phyloP scores from a whole-genome alignment of 2,329 filamentous ascomycete species.

The Penicillium glabrum region DNA sequence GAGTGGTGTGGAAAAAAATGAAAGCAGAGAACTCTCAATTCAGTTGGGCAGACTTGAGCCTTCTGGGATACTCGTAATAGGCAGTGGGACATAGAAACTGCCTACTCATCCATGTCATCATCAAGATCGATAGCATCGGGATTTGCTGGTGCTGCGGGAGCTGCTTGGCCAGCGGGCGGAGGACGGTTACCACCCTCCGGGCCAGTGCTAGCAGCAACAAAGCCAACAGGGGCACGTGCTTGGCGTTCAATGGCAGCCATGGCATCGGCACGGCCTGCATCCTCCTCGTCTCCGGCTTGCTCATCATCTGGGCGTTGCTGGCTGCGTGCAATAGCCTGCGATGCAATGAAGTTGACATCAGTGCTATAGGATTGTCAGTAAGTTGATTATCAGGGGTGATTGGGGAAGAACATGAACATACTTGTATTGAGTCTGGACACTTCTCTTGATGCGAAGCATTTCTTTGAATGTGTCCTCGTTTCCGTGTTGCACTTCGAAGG shows the following conservation, averaged over 20 bases:
- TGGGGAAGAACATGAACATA: slow-evolving; percentile 39
- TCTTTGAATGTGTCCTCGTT: slow-evolving; percentile 99
- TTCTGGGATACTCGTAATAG: not conserved
- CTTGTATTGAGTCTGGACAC: slow-evolving; percentile 97
- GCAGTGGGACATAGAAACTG: not conserved
- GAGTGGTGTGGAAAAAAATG: not conserved
- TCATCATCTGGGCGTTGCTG: slow-evolving; percentile 55
- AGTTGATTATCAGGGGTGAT: not conserved
- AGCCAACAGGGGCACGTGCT: slow-evolving; percentile 82
- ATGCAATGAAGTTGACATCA: slow-evolving; percentile 97
- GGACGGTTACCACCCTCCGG: slow-evolving; percentile 62
- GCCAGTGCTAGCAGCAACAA: slow-evolving; percentile 81
- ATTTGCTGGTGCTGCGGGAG: slow-evolving; percentile 58
- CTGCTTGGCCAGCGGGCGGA: slow-evolving; percentile 33
- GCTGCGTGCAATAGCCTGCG: slow-evolving; percentile 82
- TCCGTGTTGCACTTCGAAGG: slow-evolving; percentile 94
- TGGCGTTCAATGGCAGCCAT: slow-evolving; percentile 89
- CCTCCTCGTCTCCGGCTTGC: slow-evolving; percentile 38
- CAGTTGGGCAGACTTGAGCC: not conserved
- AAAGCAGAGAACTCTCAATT: not conserved
- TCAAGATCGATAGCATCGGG: slow-evolving; percentile 86
- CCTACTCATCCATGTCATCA: slow-evolving; percentile 50
- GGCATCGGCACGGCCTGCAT: slow-evolving; percentile 64
- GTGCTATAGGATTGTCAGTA: slow-evolving; percentile 57
- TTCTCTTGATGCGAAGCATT: slow-evolving; percentile 96